Evolutionary conservation across 305 asterid species (phyloP), one percentile per base, ranked within the genome.

Genomic region (Fraxinus albicans): DNA sequence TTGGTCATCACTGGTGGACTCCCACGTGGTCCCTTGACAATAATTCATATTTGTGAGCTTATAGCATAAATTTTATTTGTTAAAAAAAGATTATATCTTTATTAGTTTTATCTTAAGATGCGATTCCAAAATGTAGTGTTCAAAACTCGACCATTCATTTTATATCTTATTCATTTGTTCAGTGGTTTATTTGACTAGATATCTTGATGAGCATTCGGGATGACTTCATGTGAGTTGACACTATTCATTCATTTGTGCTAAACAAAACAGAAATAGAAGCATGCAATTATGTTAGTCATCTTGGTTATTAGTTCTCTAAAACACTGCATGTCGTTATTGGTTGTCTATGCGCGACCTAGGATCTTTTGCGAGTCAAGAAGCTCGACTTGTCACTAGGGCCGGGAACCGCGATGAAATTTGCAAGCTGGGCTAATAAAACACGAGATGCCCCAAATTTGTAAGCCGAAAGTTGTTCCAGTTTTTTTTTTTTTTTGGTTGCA

Each of bases 1-100:
- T 80, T 69, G 27, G 67, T 55, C 25, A n/a, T 80, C 50, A 4
- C 23, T 42, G 12, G 72, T 70, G 83, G 83, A 80, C 69, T 80
- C 83, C 78, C 44, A 17, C 44, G 70, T 69, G 9, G 83, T 80
- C 65, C 73, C 42, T 35, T 44, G 25, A 3, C 21, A 55, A 55
- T 7, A 44, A 55, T 55, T 55, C 50, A 9, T 42, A 9, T 9
- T 42, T 42, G 50, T 42, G 50, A 42, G 13, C 13, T 42, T 10
- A 42, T 3, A 42, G 15, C 15, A 42, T 42, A 42, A 42, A 42
- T 42, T 42, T 42, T 42, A 42, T 42, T 42, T 42, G 50, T 42
- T 19, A n/a, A 55, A 19, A 6, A 6, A 13, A 47, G 19, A 47
- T 47, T 47, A 13, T 47, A 2, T 47, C 58, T 47, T 47, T 13